A percentile compares a stretch with the other conserved stretches of the same genome.
These are phyloP conservation scores for Oryza coarctata DNA, from an alignment of 176 grass and related monocot species.

Conservation along the genomic window DNA sequence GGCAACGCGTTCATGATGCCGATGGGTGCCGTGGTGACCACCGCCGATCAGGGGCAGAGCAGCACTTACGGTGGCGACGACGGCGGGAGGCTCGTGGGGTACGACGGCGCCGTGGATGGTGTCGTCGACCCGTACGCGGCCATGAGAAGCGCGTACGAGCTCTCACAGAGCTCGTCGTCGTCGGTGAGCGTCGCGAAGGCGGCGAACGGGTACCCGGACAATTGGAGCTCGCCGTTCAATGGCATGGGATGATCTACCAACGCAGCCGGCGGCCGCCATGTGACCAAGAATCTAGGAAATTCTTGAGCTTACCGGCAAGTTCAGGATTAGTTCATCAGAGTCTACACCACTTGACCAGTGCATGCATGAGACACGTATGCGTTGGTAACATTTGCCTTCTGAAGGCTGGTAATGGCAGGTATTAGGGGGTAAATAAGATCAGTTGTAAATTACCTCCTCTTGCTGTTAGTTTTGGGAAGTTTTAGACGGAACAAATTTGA, in stretches of 20 bases:
- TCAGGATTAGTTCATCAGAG: conserved; percentile 13
- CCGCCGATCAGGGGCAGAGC: conserved; percentile 43
- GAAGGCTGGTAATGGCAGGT: conserved; percentile 55
- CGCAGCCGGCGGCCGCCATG: not conserved
- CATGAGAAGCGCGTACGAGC: conserved; percentile 54
- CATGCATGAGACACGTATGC: not conserved
- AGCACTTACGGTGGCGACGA: conserved; percentile 41
- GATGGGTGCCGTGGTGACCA: conserved; percentile 23
- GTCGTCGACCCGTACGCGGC: conserved; percentile 31
- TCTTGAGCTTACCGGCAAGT: not conserved
- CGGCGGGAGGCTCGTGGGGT: conserved; percentile 37
- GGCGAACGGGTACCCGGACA: conserved; percentile 45
- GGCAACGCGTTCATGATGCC: conserved; percentile 37
- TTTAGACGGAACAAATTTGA: conserved; percentile 35
- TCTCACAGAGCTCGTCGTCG: conserved; percentile 49
- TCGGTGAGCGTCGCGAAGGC: conserved; percentile 43
- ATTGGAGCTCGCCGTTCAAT: conserved; percentile 52
- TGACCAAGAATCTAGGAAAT: not conserved
- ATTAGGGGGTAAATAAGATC: conserved; percentile 35
- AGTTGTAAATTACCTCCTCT: conserved; percentile 30
- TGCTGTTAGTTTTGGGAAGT: conserved; percentile 67
- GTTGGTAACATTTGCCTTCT: conserved; percentile 28
- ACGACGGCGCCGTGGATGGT: conserved; percentile 19
- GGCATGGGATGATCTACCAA: conserved; percentile 48
- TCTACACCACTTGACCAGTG: not conserved